Base-by-base conservation (phyloP, 1,139 yeast species). In the Zygotorulaspora mrakii region DNA sequence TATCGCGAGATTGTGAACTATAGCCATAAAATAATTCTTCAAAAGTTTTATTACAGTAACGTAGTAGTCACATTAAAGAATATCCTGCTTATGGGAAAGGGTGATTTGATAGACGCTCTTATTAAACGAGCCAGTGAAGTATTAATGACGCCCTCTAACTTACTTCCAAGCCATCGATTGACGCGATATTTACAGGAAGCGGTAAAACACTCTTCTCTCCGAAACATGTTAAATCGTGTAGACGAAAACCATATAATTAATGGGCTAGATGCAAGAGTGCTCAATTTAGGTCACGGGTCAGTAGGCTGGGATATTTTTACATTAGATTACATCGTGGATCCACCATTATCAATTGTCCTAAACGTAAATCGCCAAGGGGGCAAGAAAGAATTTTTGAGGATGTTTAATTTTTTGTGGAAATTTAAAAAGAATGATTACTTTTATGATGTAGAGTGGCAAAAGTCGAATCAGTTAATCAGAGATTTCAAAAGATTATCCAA, bases 301-400 rank as follows among this genome's bases (percentile, higher is more conserved):
- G 74, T 68, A 36, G 89, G 88, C 0, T 91, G 97, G 97, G 95
- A 89, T 57, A 88, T 85, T 3, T 89, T 91, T 61, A 87, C 96
- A 0, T 67, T 91, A 34, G 96, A 88, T 56, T 91, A 85, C 59
- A 71, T 79, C 37, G 68, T 87, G 4, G 82, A 76, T 35, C 62
- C 74, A 12, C 89, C 77, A 13, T 70, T 82, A 14, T 61, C 67
- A 26, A 48, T 65, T 9, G 58, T 77, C 2, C 46, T 76, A 29
- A 64, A 69, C 43, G 66, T 69, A 20, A 67, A 69, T 18, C 55
- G 62, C 10, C 57, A 60, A 12, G 64, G 65, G 33, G 60, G 76
- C 3, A 68, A 71, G 29, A 71, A 70, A 35, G 87, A 82, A 48
- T 91, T 91, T 57, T 68, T 87, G 40, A 76, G 85, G 52, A 76